Evolutionary conservation across 1,284 basidiomycete species (phyloP), one percentile per base, ranked within the genome.

Genomic region (Sporisorium graminicola): DNA sequence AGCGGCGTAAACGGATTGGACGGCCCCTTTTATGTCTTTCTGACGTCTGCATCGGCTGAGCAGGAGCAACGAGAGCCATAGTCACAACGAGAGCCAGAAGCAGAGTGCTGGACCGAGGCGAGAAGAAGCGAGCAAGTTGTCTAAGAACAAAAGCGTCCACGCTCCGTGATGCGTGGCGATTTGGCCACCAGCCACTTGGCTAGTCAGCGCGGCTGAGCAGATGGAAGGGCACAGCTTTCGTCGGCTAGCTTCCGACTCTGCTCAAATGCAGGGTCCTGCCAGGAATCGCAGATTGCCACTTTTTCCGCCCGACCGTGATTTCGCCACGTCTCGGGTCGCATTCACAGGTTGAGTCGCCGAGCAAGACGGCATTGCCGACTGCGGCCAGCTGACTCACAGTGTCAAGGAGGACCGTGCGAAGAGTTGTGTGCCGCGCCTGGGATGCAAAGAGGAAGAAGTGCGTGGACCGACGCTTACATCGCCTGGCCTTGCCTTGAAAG

Each of bases 141-240:
- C n/a, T n/a, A n/a, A n/a, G n/a, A n/a, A n/a, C n/a, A n/a, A n/a
- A n/a, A n/a, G n/a, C n/a, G n/a, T n/a, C n/a, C n/a, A n/a, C n/a
- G 22, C 7, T 5, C n/a, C 40, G 18, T n/a, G 51, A 61, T 61
- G 59, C 59, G 51, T 61, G 59, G 59, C 59, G 59, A 61, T 58
- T 47, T 51, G 13, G 31, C 18, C n/a, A 29, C 4, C 22, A 35
- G 35, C 52, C 46, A 40, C 18, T 43, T 40, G 44, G 27, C 44
- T 37, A 22, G 46, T 59, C 35, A 42, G 40, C 26, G 40, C 58
- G 37, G 58, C 49, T 2, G 16, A 51, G 33, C 47, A 33, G 52
- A 53, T 13, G 35, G 12, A 40, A 40, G 27, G 35, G n/a, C 35
- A 16, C 51, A 26, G 13, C 29, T 35, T 8, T n/a, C 35, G 26